These are phyloP conservation scores for Nyssa sinensis DNA, from an alignment of 148 eudicot genomes.

Conservation along the genomic window DNA sequence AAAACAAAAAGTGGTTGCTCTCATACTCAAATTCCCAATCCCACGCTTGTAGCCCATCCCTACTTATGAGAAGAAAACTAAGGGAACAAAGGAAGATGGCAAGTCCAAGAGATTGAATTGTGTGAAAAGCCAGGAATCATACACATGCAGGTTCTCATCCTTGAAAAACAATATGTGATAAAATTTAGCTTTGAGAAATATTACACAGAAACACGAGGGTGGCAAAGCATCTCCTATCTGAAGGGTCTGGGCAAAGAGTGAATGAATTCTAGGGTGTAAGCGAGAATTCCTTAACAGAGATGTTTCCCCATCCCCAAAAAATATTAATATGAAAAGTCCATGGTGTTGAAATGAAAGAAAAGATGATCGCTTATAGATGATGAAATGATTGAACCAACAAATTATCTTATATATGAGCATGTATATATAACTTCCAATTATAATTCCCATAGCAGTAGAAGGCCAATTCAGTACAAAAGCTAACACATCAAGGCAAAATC, in stretches of 20 bases:
- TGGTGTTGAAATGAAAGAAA: not conserved
- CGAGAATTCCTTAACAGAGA: too few relatives aligned
- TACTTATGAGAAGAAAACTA: too few relatives aligned
- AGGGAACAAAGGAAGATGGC: not conserved
- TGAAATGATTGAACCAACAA: not conserved
- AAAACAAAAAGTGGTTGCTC: too few relatives aligned
- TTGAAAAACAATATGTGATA: not conserved
- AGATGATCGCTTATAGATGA: not conserved
- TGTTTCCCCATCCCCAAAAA: too few relatives aligned
- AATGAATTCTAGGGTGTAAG: too few relatives aligned
- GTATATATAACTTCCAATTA: not conserved
- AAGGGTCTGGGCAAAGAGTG: not conserved
- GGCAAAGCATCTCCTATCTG: not conserved
- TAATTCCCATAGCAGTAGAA: not conserved
- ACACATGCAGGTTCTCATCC: not conserved
- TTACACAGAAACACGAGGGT: not conserved
- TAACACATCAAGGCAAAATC: not conserved
- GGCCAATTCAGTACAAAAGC: not conserved
- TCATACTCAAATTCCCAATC: too few relatives aligned
- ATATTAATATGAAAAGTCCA: too few relatives aligned
- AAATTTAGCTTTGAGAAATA: not conserved
- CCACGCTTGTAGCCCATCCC: too few relatives aligned
- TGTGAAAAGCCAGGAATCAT: not conserved
- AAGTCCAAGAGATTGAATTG: conserved; percentile 1
- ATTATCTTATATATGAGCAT: not conserved